Percentiles rank a stretch among this genome's conserved stretches.
These are phyloP conservation scores for Penicillium aurantiogriseum DNA, from an alignment of 2,329 filamentous ascomycete genomes.

Conservation along the genomic window DNA sequence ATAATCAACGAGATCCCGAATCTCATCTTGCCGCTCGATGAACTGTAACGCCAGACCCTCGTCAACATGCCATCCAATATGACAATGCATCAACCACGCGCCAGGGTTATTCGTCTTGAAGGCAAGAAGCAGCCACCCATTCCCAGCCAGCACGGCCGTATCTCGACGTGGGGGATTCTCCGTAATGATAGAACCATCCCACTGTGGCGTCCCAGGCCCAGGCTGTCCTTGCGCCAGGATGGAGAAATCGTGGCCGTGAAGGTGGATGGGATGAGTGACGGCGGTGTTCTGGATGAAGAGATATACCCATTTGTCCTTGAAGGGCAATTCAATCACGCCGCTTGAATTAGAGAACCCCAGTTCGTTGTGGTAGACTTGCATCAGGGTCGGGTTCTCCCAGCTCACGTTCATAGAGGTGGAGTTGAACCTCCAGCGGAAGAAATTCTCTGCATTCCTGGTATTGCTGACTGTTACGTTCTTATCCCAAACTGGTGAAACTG, in stretches of 20 bases:
- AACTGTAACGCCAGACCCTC: constrained; percentile 29
- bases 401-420: constrained; percentile 43
- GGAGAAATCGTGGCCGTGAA: constrained; percentile 1
- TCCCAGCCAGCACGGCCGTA: constrained; percentile 38
- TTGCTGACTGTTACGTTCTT: not conserved
- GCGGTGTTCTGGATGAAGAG: constrained; percentile 1
- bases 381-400: constrained; percentile 12
- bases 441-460: not conserved
- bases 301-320: constrained; percentile 2
- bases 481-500: not conserved
- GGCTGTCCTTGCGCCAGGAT: not conserved
- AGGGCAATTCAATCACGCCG: not conserved
- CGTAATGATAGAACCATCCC: constrained; percentile 32
- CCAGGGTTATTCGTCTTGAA: constrained; percentile 46
- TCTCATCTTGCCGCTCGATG: constrained; percentile 19
- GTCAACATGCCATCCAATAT: constrained; percentile 35
- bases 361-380: constrained; percentile 16
- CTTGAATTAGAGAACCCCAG: not conserved
- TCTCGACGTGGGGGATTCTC: constrained; percentile 43
- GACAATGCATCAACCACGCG: constrained; percentile 46
- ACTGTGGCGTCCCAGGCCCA: constrained; percentile 14
- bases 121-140: constrained; percentile 42
- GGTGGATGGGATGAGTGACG: not conserved
- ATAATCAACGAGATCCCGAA: not conserved
- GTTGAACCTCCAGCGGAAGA: constrained; percentile 44